phyloP scores from a whole-genome alignment of 108 stramenopile species.

The Fragilariopsis cylindrus region DNA sequence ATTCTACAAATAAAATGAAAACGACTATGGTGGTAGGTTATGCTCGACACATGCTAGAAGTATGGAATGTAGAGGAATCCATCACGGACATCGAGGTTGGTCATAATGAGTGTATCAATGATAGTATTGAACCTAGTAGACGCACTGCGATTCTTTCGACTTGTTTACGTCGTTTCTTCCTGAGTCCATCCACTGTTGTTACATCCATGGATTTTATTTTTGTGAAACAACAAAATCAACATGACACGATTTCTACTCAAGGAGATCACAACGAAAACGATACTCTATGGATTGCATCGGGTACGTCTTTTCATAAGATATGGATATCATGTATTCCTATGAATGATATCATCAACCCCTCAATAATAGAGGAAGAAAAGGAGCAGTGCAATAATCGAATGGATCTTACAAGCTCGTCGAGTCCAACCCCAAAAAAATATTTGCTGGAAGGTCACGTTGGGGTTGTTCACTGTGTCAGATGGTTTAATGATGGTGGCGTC shows the following conservation, averaged over 20 bases:
- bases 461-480: slow-evolving; percentile 55
- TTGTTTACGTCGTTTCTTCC: slow-evolving; percentile 28
- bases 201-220: slow-evolving; percentile 51
- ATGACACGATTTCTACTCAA: not conserved
- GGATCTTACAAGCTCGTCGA: too few relatives aligned
- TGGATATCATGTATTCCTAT: slow-evolving; percentile 24
- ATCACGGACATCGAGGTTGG: slow-evolving; percentile 6
- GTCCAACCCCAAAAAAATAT: slow-evolving; percentile 11
- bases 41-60: slow-evolving; percentile 54
- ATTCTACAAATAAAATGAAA: slow-evolving; percentile 3
- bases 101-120: not conserved
- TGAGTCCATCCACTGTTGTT: slow-evolving; percentile 46
- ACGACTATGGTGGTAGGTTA: slow-evolving; percentile 44
- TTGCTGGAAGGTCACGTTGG: slow-evolving; percentile 65
- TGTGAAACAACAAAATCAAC: slow-evolving; percentile 17
- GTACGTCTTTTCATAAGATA: slow-evolving; percentile 58
- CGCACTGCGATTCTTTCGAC: slow-evolving; percentile 10
- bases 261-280: not conserved
- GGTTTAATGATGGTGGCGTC: slow-evolving; percentile 28
- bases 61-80: slow-evolving; percentile 42
- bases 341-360: not conserved
- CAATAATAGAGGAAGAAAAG: not conserved
- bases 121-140: not conserved
- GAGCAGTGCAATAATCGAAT: not conserved
- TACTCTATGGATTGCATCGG: slow-evolving; percentile 17